Base-by-base conservation (phyloP, 1,284 basidiomycete species). In the Leccinum pallidistipes region DNA sequence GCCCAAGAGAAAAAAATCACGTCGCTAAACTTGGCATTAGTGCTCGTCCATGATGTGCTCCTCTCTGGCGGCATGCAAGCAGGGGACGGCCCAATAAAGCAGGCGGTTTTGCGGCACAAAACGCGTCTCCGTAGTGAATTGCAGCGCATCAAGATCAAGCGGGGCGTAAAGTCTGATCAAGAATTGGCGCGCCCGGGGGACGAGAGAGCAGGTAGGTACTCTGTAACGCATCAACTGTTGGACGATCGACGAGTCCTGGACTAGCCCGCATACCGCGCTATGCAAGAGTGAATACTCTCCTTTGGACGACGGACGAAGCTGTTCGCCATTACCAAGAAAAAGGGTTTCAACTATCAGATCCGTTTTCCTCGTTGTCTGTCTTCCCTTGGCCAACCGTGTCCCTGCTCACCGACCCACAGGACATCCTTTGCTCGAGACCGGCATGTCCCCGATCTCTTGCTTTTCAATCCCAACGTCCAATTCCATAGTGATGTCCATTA, bases 11-110 rank as follows among this genome's bases (percentile, higher is more conserved):
- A 86, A 73, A 86, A 87, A 62, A 82, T 97, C 61, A 86, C 83
- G 1, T 89, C 91, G 1, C 74, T 80, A 45, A 92, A 87, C 69
- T 82, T 97, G 55, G 85, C 90, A 5, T 81, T 93, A 14, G 87
- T 96, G 45, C 86, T 97, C 32, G 86, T 95, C 3, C 95, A 97
- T 68, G 95, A 98, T 74, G 77, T 95, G 12, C 80, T 98, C 34
- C 81, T 97, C 53, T 82, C 90, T 16, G 78, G 84, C 18, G 90
- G 92, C 18, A 94, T 96, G 65, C 91, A 96, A 72, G 91, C 93
- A 1, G 87, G 90, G 27, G 92, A 95, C 71, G 94, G 94, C 32
- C 90, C 91, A 8, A 79, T 95, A 54, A 95, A 95, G 68, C 87
- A 90, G 69, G 92, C 92, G 0, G 71, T 96, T 45, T 72, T 92